A percentile compares a stretch with the other conserved stretches of the same genome.
These are phyloP conservation scores for Poronia punctata DNA, from an alignment of 495 filamentous ascomycete genomes.

Conservation along the genomic window DNA sequence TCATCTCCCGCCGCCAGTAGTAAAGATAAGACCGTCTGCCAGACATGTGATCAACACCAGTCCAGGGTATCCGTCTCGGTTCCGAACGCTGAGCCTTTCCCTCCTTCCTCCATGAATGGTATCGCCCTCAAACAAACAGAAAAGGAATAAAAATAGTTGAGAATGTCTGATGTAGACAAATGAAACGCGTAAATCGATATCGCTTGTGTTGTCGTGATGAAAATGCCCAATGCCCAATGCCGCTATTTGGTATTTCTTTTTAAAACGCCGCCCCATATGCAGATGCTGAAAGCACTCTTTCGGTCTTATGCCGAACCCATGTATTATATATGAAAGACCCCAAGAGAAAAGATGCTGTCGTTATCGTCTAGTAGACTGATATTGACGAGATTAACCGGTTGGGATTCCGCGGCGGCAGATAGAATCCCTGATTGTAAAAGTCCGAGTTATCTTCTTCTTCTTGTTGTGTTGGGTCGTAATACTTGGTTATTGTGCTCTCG, in stretches of 20 bases:
- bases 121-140: too few species aligned
- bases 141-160: conserved; percentile 8
- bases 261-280: conserved; percentile 39
- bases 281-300: conserved; percentile 27
- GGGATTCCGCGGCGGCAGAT: conserved; percentile 45
- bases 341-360: conserved; percentile 23
- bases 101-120: conserved; percentile 6
- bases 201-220: conserved; percentile 20
- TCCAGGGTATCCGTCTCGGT: conserved; percentile 3
- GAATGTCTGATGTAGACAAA: conserved; percentile 12
- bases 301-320: conserved; percentile 16
- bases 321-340: conserved; percentile 18
- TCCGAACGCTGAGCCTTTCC: not conserved
- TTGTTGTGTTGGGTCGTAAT: conserved; percentile 33
- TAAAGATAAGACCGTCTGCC: too few species aligned
- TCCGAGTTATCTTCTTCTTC: conserved; percentile 34
- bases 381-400: conserved; percentile 39
- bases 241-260: conserved; percentile 34
- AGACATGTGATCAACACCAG: conserved; percentile 3
- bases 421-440: conserved; percentile 57
- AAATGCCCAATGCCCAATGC: conserved; percentile 28
- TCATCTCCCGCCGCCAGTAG: conserved; percentile 2
- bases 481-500: conserved; percentile 47
- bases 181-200: conserved; percentile 20
- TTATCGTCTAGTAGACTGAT: conserved; percentile 44